phyloP scores from a whole-genome alignment of 495 filamentous ascomycete genomes.

The Tuber melanosporum region DNA sequence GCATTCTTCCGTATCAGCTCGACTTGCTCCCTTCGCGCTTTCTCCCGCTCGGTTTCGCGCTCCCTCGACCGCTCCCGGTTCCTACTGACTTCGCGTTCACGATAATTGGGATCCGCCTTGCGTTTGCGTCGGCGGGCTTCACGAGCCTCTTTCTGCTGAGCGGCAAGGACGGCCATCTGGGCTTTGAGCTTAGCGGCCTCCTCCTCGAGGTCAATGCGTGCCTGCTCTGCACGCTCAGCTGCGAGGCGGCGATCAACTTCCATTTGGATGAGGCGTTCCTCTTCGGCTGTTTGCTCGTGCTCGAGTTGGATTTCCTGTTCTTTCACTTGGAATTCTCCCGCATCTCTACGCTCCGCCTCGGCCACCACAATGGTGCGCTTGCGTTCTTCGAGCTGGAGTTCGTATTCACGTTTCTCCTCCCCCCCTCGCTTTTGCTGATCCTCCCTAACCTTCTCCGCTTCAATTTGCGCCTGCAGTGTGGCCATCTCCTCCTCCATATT shows the following conservation, averaged over 20 bases:
- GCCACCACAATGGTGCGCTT: not conserved
- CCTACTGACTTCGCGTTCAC: conserved; percentile 17
- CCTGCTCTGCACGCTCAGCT: conserved; percentile 12
- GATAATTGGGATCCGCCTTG: conserved; percentile 21
- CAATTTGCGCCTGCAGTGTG: not conserved
- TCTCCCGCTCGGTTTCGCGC: conserved; percentile 26
- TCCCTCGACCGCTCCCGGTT: conserved; percentile 30
- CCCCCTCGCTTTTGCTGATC: not conserved
- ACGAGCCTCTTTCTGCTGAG: conserved; percentile 19
- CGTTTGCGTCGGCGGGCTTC: conserved; percentile 27
- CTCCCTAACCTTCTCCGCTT: not conserved
- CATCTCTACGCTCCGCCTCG: conserved; percentile 7
- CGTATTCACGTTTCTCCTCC: conserved; percentile 7
- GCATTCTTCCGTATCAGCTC: conserved; percentile 29
- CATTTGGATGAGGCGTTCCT: conserved; percentile 15
- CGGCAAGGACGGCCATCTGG: conserved; percentile 12
- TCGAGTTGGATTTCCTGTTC: conserved; percentile 3
- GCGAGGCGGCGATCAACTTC: conserved; percentile 25
- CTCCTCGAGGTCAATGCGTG: conserved; percentile 15
- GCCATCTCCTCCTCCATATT: conserved; percentile 7
- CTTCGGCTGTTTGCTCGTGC: conserved; percentile 16
- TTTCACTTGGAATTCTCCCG: not conserved
- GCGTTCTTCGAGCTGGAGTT: conserved; percentile 5
- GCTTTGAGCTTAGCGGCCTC: conserved; percentile 23
- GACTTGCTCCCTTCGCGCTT: conserved; percentile 24